Evolutionary conservation across 352 stramenopile genomes (phyloP), one percentile per base, ranked within the genome.

Genomic region (Thraustochytrium striatum): DNA sequence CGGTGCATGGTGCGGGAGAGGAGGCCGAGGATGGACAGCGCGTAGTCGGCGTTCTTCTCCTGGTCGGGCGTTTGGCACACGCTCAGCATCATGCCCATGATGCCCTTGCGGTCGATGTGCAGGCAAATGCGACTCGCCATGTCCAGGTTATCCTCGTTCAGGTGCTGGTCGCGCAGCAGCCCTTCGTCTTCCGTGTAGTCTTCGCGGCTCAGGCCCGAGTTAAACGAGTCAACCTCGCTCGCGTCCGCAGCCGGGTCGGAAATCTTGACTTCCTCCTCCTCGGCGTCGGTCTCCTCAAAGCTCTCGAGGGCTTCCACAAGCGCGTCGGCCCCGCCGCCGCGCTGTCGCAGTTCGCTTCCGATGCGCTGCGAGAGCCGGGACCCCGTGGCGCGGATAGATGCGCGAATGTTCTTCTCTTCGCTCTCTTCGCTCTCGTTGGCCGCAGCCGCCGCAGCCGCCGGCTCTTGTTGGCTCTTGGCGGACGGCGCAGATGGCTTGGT

Each of bases 1-100:
- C 50, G 43, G 52, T 75, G 50, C 65, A 75, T 75, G n/a, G 32
- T 38, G 11, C 41, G 65, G n/a, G 65, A 30, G 19, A 75, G 50
- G 2, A 19, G 3, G 21, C 16, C 41, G n/a, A 75, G 39, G 47
- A 25, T 75, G 0, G 21, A 3, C 5, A 75, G 65, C 19, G 32
- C 33, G 25, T 61, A 13, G 7, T 68, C 39, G 11, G 47, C 32
- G 5, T 61, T 30, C 19, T 11, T 32, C 21, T 75, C 19, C 0
- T 43, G 39, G 19, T 75, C 65, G 50, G 30, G n/a, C 9, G 30
- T 25, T 2, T 25, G 65, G 5, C 16, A 21, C 11, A 75, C 35
- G 30, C 47, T 13, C 9, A 70, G 21, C 11, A 75, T 11, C 25
- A 75, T 9, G 0, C 19, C 30, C 65, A 75, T 16, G 5, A 75